Base-by-base conservation (phyloP, 495 filamentous ascomycete genomes). In the Cenococcum geophilum region DNA sequence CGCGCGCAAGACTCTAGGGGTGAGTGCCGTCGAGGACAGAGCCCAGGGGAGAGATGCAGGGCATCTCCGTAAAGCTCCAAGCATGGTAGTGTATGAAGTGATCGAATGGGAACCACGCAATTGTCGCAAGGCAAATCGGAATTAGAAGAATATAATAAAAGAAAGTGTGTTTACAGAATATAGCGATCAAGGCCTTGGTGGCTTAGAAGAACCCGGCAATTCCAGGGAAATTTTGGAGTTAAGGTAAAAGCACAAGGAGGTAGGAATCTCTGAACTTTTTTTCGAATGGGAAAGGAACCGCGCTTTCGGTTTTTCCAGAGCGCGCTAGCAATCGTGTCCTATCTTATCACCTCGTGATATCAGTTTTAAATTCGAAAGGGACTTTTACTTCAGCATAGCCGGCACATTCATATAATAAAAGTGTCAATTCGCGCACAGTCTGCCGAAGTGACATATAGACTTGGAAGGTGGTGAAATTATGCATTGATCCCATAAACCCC, bases 21-120 rank as follows among this genome's bases (percentile, higher is more conserved):
- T 59, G 42, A 61, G 23, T 23, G 54, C 55, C 0, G 47, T 42
- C 55, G 60, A 57, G 16, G 62, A 54, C 43, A 73, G 55, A 11
- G 25, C 55, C 60, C 71, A 60, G 54, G 70, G 63, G n/a, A 74
- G 56, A 55, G 70, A 69, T 50, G 70, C 66, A 22, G 72, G 62
- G 45, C 72, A 72, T 73, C 71, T 68, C 62, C 69, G 47, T 35
- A 52, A 32, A 59, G 27, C 43, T 51, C 21, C 27, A 16, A 37
- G 51, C 37, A 40, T 60, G 48, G 37, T 53, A 32, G 58, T 32
- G n/a, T 18, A 37, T 32, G 27, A 32, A n/a, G 35, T 47, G 43
- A 36, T n/a, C n/a, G n/a, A 60, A 23, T n/a, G 11, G 48, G 16
- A n/a, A 18, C 9, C 40, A n/a, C 8, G 20, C 45, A 47, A 60